phyloP scores from a whole-genome alignment of 495 filamentous ascomycete species.

The Evansstolkia leycettana region DNA sequence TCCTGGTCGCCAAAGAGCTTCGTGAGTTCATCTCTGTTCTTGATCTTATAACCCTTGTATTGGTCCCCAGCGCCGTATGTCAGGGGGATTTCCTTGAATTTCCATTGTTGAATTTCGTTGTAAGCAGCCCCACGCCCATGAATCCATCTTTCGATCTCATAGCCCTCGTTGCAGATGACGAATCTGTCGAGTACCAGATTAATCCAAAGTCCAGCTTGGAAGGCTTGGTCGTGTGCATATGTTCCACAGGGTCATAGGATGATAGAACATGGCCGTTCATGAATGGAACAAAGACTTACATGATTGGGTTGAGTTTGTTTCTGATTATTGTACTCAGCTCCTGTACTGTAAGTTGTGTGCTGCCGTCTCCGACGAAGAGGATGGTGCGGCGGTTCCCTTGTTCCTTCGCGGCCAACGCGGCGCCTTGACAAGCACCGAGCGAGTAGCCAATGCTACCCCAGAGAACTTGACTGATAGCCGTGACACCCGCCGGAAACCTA shows the following conservation, averaged over 20 bases:
- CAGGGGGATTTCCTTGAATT: constrained; percentile 51
- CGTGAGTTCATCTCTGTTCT: constrained; percentile 57
- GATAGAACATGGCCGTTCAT: background rate
- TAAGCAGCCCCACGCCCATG: constrained; percentile 59
- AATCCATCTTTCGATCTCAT: constrained; percentile 45
- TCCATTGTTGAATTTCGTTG: constrained; percentile 72
- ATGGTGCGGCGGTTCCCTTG: constrained; percentile 51
- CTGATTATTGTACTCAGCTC: constrained; percentile 80
- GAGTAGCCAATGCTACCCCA: constrained; percentile 86
- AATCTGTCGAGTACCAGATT: constrained; percentile 31
- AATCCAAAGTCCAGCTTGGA: background rate
- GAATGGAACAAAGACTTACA: constrained; percentile 33
- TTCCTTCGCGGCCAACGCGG: constrained; percentile 59
- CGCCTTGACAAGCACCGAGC: constrained; percentile 66
- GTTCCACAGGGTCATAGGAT: too few relatives aligned
- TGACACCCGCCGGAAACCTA: constrained; percentile 63
- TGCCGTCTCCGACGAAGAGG: constrained; percentile 81
- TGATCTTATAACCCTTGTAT: constrained; percentile 54
- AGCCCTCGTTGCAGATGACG: constrained; percentile 43
- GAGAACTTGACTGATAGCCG: constrained; percentile 69
- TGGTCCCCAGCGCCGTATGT: constrained; percentile 55
- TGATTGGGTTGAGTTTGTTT: constrained; percentile 63
- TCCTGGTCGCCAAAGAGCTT: constrained; percentile 51
- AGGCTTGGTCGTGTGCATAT: too few relatives aligned
- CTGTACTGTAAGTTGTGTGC: constrained; percentile 73